Base-by-base conservation (phyloP, 2,329 filamentous ascomycete genomes). In the Emmonsiellopsis sp. region DNA sequence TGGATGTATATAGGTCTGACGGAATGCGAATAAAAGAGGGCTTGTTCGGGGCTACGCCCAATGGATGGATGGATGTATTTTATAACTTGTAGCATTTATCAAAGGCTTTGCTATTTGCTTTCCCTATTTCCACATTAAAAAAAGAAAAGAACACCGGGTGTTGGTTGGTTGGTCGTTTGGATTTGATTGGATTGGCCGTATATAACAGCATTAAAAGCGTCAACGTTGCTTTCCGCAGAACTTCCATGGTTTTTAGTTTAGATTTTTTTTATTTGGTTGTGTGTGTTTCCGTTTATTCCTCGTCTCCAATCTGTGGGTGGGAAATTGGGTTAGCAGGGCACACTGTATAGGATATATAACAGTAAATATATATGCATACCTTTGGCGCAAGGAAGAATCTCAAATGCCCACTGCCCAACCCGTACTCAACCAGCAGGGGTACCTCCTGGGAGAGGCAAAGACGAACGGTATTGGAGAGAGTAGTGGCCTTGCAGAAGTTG, bases 401-500 rank as follows among this genome's bases (percentile, higher is more conserved):
- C 73, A 98, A 75, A 72, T 93, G 93, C 72, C 88, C 93, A 76
- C 83, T 89, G 60, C 87, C 86, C 57, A 96, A 74, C 53, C 76
- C 78, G 73, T 97, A 98, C 77, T 98, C 93, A 44, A 98, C 93
- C 63, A 97, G 78, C 61, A 98, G 83, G 32, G 93, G 93, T 50
- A 98, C 92, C 74, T 98, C 93, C 72, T 90, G 91, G 51, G 92
- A 97, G 62, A 98, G 81, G 75, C 87, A 95, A 63, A 98, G 85
- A 76, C 87, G 93, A 73, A 98, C 94, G 61, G 81, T 79, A 62
- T 72, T 77, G 40, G 91, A 92, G 57, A 98, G 78, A 51, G 83
- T 85, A 58, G 89, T 87, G 36, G 94, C 94, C 78, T 98, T 98
- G 87, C 93, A 97, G 78, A 98, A 98, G 82, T 97, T 97, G 80